A percentile compares a stretch with the other conserved stretches of the same genome.
phyloP scores from a whole-genome alignment of 2,329 filamentous ascomycete species.

The Colletotrichum trifolii region DNA sequence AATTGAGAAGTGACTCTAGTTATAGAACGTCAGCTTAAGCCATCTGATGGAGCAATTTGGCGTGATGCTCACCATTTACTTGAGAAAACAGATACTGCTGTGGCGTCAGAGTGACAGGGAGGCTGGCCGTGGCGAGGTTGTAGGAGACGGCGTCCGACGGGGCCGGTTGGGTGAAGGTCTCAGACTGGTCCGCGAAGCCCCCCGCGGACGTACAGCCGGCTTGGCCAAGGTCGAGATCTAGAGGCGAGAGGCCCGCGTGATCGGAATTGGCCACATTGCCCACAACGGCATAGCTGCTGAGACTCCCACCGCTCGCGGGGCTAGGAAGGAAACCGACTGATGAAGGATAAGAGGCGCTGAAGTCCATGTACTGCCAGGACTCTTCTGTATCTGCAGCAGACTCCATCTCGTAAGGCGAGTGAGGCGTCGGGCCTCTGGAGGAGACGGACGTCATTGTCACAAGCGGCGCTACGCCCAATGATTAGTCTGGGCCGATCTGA shows the following conservation, averaged over 20 bases:
- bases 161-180: conserved; percentile 45
- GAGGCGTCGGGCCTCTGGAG: conserved; percentile 51
- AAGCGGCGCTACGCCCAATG: neutral
- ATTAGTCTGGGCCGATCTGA: no score
- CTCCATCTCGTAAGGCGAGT: conserved; percentile 54
- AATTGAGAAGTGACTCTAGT: conserved; percentile 45
- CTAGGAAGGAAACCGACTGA: conserved; percentile 60
- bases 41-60: neutral
- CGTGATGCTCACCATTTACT: conserved; percentile 44
- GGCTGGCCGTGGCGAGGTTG: conserved; percentile 39
- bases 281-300: conserved; percentile 62
- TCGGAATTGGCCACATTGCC: conserved; percentile 48
- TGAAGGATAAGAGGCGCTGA: conserved; percentile 49
- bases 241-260: conserved; percentile 52
- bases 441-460: conserved; percentile 52
- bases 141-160: conserved; percentile 45
- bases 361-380: conserved; percentile 57
- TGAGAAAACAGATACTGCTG: conserved; percentile 53
- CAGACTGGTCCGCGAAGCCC: conserved; percentile 45
- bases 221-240: conserved; percentile 54
- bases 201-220: conserved; percentile 47
- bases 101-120: conserved; percentile 49
- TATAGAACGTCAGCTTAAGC: conserved; percentile 37
- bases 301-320: conserved; percentile 59
- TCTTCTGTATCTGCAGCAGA: conserved; percentile 54